Evolutionary conservation across 352 stramenopile species (phyloP), one percentile per base, ranked within the genome.

Genomic region (Pythium insidiosum): DNA sequence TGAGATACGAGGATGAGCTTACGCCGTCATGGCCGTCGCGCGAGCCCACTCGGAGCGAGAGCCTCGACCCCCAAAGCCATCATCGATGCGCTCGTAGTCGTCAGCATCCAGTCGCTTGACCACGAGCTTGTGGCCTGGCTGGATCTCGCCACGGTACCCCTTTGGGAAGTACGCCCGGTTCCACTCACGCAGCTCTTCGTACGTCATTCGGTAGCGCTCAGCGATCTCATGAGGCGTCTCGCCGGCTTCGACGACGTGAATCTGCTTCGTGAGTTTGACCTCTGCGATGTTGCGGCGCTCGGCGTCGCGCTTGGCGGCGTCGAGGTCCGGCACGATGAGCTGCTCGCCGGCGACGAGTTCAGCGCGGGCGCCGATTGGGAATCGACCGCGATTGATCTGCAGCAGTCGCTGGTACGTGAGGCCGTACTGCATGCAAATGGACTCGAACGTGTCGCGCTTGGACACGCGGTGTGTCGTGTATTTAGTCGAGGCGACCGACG

Each of bases 121-220:
- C 15, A 93, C 80, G 25, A 93, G 56, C 52, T 90, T 93, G 62
- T 83, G 82, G 26, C 71, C 77, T 11, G 66, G 63, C 4, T 60
- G 70, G 47, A 93, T 90, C 53, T 88, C 71, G 28, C 80, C 80
- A 9, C 76, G 73, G 55, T 84, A 93, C 41, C 80, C 80, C 52
- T 89, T 90, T 16, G 80, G 80, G 49, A 93, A 93, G 58, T 89
- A 93, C 18, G 69, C 73, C 39, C 80, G 80, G 48, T 93, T 93
- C 53, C 56, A 90, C 58, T 90, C 80, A 24, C 80, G 80, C 50
- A 93, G 66, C 58, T 90, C 77, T 25, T 93, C 80, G 45, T 87
- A 86, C 42, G 68, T 88, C 80, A 93, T 93, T 31, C 53, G 59
- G 58, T 85, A 93, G 23, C 42, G 48, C 25, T 58, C 62, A 0